These are phyloP conservation scores for Mycoemilia scoparia DNA, from an alignment of 192 early-diverging fungal species.

Conservation along the genomic window DNA sequence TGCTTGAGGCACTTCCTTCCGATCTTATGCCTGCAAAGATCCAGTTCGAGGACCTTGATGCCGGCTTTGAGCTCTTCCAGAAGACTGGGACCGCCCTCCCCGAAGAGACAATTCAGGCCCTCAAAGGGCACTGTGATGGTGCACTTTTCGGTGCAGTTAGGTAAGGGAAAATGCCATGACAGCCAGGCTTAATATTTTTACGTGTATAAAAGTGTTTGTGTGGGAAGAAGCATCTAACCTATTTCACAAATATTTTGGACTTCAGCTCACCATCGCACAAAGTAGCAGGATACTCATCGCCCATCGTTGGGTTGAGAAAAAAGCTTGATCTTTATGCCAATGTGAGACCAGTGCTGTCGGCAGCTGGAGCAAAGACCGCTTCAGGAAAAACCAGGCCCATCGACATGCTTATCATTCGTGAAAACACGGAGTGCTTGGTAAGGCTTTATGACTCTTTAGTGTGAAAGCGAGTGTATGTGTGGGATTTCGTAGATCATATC, in stretches of 20 bases:
- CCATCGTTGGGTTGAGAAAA: slow-evolving; percentile 92
- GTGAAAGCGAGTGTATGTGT: no score
- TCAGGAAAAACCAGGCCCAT: slow-evolving; percentile 39
- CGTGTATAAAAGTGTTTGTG: not conserved
- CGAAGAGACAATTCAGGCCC: slow-evolving; percentile 56
- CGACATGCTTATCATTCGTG: slow-evolving; percentile 94
- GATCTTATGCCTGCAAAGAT: slow-evolving; percentile 35
- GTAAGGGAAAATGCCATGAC: no score
- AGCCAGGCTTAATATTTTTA: slow-evolving; percentile 1
- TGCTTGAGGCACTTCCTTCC: slow-evolving; percentile 58
- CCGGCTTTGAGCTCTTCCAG: slow-evolving; percentile 92
- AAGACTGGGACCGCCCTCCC: slow-evolving; percentile 86
- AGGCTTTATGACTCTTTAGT: no score
- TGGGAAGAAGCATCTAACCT: not conserved
- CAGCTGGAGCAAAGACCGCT: slow-evolving; percentile 29
- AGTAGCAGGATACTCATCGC: slow-evolving; percentile 94
- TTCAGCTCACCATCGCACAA: slow-evolving; percentile 95
- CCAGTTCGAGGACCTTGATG: slow-evolving; percentile 69
- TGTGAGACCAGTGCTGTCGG: slow-evolving; percentile 79
- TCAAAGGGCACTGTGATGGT: slow-evolving; percentile 73
- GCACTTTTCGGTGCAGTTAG: slow-evolving; percentile 96
- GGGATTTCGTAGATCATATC: no score
- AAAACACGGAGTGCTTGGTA: slow-evolving; percentile 97
- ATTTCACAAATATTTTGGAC: no score
- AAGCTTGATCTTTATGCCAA: slow-evolving; percentile 93